Evolutionary conservation across 768 basidiomycete species (phyloP).

Genomic region (Suillus americanus): DNA sequence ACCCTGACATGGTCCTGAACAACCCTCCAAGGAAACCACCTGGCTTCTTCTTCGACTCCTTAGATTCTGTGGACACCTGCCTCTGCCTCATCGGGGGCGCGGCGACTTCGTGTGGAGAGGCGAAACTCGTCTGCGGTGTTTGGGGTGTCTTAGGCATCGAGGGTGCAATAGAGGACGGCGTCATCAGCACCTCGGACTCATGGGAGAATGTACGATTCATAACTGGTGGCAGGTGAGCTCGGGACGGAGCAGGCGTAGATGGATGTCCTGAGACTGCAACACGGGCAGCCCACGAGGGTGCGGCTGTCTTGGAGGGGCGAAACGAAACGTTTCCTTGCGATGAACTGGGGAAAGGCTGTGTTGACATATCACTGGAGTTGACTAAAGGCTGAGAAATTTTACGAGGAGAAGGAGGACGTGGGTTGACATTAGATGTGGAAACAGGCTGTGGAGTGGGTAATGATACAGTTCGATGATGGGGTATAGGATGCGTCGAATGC

Average conservation of each 20-base stretch:
- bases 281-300: constrained; percentile 20
- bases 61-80: constrained; percentile 30
- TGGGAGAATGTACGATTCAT: constrained; percentile 40
- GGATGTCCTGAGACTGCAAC: constrained; percentile 30
- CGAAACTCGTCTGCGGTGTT: constrained; percentile 22
- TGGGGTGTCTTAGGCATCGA: constrained; percentile 35
- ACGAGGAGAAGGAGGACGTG: constrained; percentile 28
- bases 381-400: constrained; percentile 28
- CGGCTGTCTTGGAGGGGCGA: neutral
- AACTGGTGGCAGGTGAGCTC: constrained; percentile 21
- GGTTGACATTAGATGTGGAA: constrained; percentile 6
- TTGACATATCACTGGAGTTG: constrained; percentile 20
- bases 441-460: constrained; percentile 28
- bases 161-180: constrained; percentile 63
- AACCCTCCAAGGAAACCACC: constrained; percentile 27
- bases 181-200: constrained; percentile 56
- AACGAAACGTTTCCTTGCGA: constrained; percentile 2
- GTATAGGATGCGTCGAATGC: constrained; percentile 19
- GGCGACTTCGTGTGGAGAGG: constrained; percentile 6
- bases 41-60: constrained; percentile 33
- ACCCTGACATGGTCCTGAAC: constrained; percentile 32
- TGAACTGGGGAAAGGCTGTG: constrained; percentile 30
- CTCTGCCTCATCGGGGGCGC: constrained; percentile 23
- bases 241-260: constrained; percentile 31
- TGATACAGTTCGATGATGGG: constrained; percentile 38